Evolutionary conservation across 305 asterid species (phyloP), one percentile per base, ranked within the genome.

Genomic region (Rubia peregrina): DNA sequence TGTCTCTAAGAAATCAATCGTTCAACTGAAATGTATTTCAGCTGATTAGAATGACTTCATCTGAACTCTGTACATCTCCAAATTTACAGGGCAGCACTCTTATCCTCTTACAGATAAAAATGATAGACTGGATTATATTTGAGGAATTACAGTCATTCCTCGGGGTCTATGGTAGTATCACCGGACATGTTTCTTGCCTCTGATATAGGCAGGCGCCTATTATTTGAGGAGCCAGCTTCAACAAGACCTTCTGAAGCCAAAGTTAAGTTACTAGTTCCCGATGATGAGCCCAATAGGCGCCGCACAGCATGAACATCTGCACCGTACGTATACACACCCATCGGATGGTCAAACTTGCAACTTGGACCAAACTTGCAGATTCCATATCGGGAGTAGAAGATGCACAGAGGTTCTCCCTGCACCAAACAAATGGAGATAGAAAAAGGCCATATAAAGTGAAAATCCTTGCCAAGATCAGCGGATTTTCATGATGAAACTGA

Each of bases 291-390:
- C 89, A 87, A 82, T 74, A 83, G 82, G 53, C 81, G 87, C 76
- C 84, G 85, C 79, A 80, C 85, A 71, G 83, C 82, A 49, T 87
- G 76, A 65, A 81, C 80, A 67, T 88, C 95, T 59, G 88, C 60
- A 74, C 85, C 83, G 83, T 89, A 87, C 19, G 91, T 78, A 76
- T 87, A 85, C 73, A 88, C 91, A 51, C 86, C 84, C 99, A 91
- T 92, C 19, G 99, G 98, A 81, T 95, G 99, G 83, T 95, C 97
- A 85, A 87, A 95, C 85, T 91, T 95, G 97, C 99, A 95, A 85
- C 98, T 91, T 75, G 97, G 97, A 69, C 98, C 99, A 83, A 95
- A 95, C 80, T 95, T 95, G 91, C 99, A 95, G 75, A 92, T 91
- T 71, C 98, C 97, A 72, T 91, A 95, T 67, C 95, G 85, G 71